phyloP scores from a whole-genome alignment of 1,139 yeast genomes.

The Sugiyamaella castrensis region DNA sequence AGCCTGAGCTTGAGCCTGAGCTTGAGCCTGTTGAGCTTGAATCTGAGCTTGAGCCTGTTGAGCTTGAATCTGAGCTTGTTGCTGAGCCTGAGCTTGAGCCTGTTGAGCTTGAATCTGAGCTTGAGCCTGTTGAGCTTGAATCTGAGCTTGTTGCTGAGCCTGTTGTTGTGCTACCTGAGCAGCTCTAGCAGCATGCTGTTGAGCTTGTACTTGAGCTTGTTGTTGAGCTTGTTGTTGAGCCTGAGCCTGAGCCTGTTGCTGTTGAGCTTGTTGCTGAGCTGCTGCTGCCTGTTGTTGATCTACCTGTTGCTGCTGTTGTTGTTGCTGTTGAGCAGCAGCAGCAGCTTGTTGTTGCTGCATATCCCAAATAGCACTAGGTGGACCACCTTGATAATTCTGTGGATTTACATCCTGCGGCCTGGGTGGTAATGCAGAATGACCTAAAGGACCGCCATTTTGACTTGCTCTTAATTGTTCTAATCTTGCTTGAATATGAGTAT shows the following conservation, averaged over 20 bases:
- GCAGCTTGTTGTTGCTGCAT: conserved; percentile 28
- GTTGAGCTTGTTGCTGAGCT: conserved; percentile 18
- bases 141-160: conserved; percentile 15
- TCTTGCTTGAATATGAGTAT: conserved; percentile 90
- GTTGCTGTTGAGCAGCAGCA: conserved; percentile 21
- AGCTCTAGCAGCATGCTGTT: conserved; percentile 13
- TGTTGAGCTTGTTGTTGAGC: conserved; percentile 19
- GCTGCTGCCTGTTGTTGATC: conserved; percentile 21
- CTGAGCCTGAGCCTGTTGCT: conserved; percentile 22
- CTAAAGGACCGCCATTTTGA: conserved; percentile 19
- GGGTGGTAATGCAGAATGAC: conserved; percentile 44
- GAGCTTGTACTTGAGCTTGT: conserved; percentile 4
- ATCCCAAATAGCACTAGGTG: conserved; percentile 34
- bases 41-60: conserved; percentile 9
- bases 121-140: conserved; percentile 15
- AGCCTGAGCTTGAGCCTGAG: conserved; percentile 5
- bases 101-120: background rate
- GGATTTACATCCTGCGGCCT: conserved; percentile 43
- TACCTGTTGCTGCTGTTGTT: conserved; percentile 25
- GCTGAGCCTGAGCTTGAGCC: conserved; percentile 13
- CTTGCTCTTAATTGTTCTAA: conserved; percentile 67
- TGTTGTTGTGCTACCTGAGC: conserved; percentile 11
- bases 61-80: conserved; percentile 16
- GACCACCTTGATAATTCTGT: conserved; percentile 41
- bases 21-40: conserved; percentile 5